Base-by-base conservation (phyloP, 2,329 filamentous ascomycete genomes). In the Ambrosiella beaveri region DNA sequence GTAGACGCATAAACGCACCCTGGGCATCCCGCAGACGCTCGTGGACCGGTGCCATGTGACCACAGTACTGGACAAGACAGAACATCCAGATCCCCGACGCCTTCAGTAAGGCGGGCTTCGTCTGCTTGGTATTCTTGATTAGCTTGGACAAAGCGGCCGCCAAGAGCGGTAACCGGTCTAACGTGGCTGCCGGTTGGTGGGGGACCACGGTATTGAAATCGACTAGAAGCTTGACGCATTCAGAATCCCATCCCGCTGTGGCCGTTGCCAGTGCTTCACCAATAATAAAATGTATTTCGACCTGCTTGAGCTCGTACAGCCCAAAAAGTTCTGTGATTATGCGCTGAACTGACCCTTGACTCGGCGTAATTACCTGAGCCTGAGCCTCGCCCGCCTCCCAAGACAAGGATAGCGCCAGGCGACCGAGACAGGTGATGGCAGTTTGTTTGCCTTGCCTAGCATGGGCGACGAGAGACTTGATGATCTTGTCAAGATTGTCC, bases 21-120 rank as follows among this genome's bases (percentile, higher is more conserved):
- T 98, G 93, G 60, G 85, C 89, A 64, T 88, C 80, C 54, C 87
- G 78, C 44, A 98, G 74, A 11, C 82, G 80, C 3, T 74, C 73
- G 65, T 94, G 87, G 4, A 97, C 78, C 62, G 87, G 80, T 2
- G 73, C 67, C n/a, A 88, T 73, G 63, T 90, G 83, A 0, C 88
- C 88, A 66, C 89, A 94, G 68, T 93, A 89, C 66, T 96, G 89
- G 7, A 97, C 83, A 2, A 97, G 71, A 65, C 86, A 95, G 60
- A 97, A 83, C 0, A 97, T 77, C 93, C 93, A 97, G 64, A 98
- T 95, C 0, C 89, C 89, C 0, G 90, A 91, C 2, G 91, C 89
- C 67, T 95, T 95, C 64, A 89, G 83, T 3, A 96, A 74, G 0
- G 89, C 86, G 0, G 93, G 93, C 65, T 96, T 96, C 0, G 88